Base-by-base conservation (phyloP, 352 stramenopile genomes). In the Pythium sukuiense region DNA sequence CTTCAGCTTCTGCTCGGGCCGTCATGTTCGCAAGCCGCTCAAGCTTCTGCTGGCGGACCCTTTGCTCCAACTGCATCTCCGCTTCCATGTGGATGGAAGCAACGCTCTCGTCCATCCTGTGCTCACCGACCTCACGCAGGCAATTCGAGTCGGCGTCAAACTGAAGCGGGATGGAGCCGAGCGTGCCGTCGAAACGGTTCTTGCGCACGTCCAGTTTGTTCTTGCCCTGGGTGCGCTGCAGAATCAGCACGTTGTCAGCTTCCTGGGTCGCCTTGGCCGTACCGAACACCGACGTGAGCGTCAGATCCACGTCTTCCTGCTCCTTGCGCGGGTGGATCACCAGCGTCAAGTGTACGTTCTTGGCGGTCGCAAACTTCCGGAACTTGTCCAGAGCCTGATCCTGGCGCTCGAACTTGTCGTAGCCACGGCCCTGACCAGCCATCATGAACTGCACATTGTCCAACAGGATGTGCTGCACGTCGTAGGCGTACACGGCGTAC, bases 361-460 rank as follows among this genome's bases (percentile, higher is more conserved):
- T 95, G 60, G 96, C 77, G n/a, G 96, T 98, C 30, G 96, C 96
- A 77, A 99, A 99, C 62, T 98, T 96, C 14, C 89, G 88, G 68
- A 97, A 98, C 62, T 98, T 98, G 73, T 98, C 95, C 49, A 99
- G 81, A 12, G 96, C 96, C 20, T 95, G 74, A 76, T 99, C 97
- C 66, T 96, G 88, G 7, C 86, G 88, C 61, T 96, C 88, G 65
- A 96, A 96, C 76, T 96, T 96, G 75, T 96, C 88, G 46, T 82
- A 96, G 3, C 86, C 86, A 46, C 85, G 81, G 24, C 87, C 88
- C 68, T 96, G 88, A 9, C 83, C 83, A 1, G 85, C 92, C 79
- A 99, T 98, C 97, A 99, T 99, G 69, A 99, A 99, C 81, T 99
- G 98, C 69, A 99, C 91, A 73, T 99, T 99, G 80, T 99, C 98